Conservation (phyloP, 768 basidiomycete genomes). For the Suillus lakei region DNA sequence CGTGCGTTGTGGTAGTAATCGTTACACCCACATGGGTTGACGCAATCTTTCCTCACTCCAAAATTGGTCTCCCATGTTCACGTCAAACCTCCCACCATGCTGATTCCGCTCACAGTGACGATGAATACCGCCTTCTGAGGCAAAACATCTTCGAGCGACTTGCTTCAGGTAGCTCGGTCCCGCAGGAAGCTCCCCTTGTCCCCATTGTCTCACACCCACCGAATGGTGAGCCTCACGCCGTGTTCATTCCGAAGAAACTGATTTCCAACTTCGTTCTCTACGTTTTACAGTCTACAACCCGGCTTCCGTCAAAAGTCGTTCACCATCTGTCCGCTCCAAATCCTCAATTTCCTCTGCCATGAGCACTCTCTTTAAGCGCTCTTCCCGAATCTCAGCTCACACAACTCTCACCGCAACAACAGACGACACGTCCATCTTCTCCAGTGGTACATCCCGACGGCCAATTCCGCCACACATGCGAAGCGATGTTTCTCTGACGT, state of each 20-base stretch:
- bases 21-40: not conserved
- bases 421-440: conserved; percentile 35
- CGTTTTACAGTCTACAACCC: conserved; percentile 14
- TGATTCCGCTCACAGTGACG: conserved; percentile 56
- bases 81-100: not conserved
- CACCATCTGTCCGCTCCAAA: conserved; percentile 58
- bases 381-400: conserved; percentile 37
- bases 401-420: conserved; percentile 47
- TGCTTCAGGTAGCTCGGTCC: conserved; percentile 58
- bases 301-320: conserved; percentile 39
- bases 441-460: conserved; percentile 43
- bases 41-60: not conserved
- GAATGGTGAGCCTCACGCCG: not conserved
- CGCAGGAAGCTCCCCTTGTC: conserved; percentile 66
- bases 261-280: not conserved
- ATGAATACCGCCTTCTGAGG: conserved; percentile 83
- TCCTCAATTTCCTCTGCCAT: conserved; percentile 56
- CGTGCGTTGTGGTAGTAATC: not conserved
- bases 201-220: conserved; percentile 49
- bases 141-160: conserved; percentile 86
- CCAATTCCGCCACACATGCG: conserved; percentile 49
- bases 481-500: conserved; percentile 21
- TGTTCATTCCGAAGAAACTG: conserved; percentile 16
- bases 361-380: conserved; percentile 56
- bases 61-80: not conserved